These are phyloP conservation scores for Pestalotiopsis sp. DNA, from an alignment of 2,329 filamentous ascomycete genomes.

Conservation along the genomic window DNA sequence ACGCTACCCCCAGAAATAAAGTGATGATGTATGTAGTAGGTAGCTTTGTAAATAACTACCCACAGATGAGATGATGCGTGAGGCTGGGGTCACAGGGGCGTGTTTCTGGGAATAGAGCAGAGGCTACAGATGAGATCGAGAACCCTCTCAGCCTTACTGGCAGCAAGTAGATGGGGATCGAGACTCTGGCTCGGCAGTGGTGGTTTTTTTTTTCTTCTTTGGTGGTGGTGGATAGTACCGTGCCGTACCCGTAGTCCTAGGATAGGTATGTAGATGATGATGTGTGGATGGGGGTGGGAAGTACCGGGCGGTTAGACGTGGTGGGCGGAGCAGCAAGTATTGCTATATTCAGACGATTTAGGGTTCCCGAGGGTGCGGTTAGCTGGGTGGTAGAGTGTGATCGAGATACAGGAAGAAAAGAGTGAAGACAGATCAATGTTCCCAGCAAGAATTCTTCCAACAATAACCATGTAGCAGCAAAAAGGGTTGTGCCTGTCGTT, in stretches of 20 bases:
- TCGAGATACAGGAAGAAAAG: constrained; percentile 21
- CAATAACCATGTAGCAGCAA: constrained; percentile 18
- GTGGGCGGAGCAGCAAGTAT: constrained; percentile 36
- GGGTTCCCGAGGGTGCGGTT: constrained; percentile 29
- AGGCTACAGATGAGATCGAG: constrained; percentile 22
- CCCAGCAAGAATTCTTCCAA: constrained; percentile 6
- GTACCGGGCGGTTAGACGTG: constrained; percentile 31
- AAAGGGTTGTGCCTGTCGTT: constrained; percentile 14
- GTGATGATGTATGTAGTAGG: constrained; percentile 16
- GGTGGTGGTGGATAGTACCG: constrained; percentile 20
- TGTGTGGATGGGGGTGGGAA: constrained; percentile 26
- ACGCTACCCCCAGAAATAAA: constrained; percentile 30
- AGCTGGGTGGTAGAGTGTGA: constrained; percentile 16
- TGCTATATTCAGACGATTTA: constrained; percentile 43
- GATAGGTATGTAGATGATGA: constrained; percentile 24
- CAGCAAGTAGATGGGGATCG: constrained; percentile 27
- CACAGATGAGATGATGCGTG: constrained; percentile 21
- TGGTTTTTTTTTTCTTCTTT: constrained; percentile 14
- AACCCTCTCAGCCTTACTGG: constrained; percentile 37
- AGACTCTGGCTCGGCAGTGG: constrained; percentile 29
- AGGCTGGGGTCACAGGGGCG: constrained; percentile 29
- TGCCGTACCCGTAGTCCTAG: constrained; percentile 32
- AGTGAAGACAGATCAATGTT: constrained; percentile 21
- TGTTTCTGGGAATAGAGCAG: constrained; percentile 32
- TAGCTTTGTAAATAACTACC: constrained; percentile 27